phyloP scores from a whole-genome alignment of 2,329 filamentous ascomycete species.

The Cephalotrichum gorgonifer region DNA sequence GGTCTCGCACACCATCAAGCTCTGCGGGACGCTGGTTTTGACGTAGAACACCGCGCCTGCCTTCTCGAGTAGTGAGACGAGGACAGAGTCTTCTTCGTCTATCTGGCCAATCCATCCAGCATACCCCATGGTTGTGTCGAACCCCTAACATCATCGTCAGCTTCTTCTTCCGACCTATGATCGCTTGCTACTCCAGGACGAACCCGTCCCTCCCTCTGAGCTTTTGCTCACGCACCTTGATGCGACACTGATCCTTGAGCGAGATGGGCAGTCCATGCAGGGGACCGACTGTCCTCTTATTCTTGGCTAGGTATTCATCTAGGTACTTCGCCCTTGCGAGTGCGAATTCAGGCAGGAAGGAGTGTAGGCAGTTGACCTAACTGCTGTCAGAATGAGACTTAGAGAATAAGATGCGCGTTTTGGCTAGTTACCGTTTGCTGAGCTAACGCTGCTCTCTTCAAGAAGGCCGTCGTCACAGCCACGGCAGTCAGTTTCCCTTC shows the following conservation, averaged over 20 bases:
- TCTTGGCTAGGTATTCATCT: conserved; percentile 27
- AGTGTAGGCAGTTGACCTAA: conserved; percentile 39
- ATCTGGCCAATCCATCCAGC: conserved; percentile 19
- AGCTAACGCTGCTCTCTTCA: conserved; percentile 41
- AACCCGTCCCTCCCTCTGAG: conserved; percentile 11
- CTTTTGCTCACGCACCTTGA: conserved; percentile 26
- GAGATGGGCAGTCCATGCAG: conserved; percentile 51
- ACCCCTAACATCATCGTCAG: conserved; percentile 32
- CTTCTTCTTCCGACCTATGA: conserved; percentile 29
- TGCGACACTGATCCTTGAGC: conserved; percentile 23
- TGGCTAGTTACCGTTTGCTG: conserved; percentile 39
- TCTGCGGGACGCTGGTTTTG: conserved; percentile 60
- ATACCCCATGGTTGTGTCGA: conserved; percentile 39
- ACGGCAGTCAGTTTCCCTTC: conserved; percentile 22
- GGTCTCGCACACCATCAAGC: conserved; percentile 44
- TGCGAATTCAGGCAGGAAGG: conserved; percentile 40
- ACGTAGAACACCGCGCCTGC: conserved; percentile 50
- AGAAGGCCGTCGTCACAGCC: conserved; percentile 37
- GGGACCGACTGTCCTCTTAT: conserved; percentile 37
- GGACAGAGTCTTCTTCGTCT: conserved; percentile 14
- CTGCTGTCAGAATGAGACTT: background rate
- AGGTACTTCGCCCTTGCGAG: conserved; percentile 25
- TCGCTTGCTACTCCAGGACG: conserved; percentile 46
- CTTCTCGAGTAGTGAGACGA: conserved; percentile 42
- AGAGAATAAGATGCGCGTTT: background rate